phyloP scores from a whole-genome alignment of 2,329 filamentous ascomycete species.

The Penicillium sp. region DNA sequence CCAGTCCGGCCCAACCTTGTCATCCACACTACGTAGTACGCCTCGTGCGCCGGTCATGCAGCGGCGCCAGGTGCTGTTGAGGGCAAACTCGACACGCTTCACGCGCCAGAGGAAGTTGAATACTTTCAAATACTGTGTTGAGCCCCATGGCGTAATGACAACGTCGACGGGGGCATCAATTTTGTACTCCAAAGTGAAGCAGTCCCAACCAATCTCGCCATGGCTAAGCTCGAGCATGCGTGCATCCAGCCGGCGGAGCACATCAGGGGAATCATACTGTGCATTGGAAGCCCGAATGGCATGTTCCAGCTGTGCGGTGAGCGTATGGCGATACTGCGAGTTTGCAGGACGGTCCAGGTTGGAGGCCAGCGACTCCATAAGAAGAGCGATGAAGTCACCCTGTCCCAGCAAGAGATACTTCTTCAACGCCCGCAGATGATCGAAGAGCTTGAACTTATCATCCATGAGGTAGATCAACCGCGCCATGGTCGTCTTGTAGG shows the following conservation, averaged over 20 bases:
- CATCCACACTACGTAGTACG: constrained; percentile 78
- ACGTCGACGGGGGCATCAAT: constrained; percentile 96
- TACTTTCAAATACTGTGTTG: constrained; percentile 94
- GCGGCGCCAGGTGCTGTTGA: constrained; percentile 87
- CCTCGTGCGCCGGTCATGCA: constrained; percentile 94
- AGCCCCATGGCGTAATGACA: constrained; percentile 93
- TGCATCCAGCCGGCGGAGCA: constrained; percentile 89
- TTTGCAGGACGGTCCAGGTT: constrained; percentile 96
- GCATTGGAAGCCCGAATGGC: constrained; percentile 96
- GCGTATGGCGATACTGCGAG: constrained; percentile 91
- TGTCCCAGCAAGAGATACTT: constrained; percentile 93
- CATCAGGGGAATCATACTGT: constrained; percentile 90
- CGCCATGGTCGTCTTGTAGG: constrained; percentile 97
- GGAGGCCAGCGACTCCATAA: constrained; percentile 94
- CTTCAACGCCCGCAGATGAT: constrained; percentile 88
- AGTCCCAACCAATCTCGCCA: constrained; percentile 98
- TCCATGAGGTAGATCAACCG: constrained; percentile 92
- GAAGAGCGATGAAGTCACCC: constrained; percentile 92
- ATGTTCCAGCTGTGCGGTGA: constrained; percentile 97
- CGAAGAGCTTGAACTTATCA: constrained; percentile 90
- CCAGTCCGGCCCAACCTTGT: constrained; percentile 78
- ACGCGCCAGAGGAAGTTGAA: constrained; percentile 99
- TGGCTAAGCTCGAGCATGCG: constrained; percentile 96
- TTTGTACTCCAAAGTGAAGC: constrained; percentile 98
- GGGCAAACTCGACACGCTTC: constrained; percentile 93